Base-by-base conservation (phyloP, 176 grass and related monocot genomes). In the Aegilops speltoides region DNA sequence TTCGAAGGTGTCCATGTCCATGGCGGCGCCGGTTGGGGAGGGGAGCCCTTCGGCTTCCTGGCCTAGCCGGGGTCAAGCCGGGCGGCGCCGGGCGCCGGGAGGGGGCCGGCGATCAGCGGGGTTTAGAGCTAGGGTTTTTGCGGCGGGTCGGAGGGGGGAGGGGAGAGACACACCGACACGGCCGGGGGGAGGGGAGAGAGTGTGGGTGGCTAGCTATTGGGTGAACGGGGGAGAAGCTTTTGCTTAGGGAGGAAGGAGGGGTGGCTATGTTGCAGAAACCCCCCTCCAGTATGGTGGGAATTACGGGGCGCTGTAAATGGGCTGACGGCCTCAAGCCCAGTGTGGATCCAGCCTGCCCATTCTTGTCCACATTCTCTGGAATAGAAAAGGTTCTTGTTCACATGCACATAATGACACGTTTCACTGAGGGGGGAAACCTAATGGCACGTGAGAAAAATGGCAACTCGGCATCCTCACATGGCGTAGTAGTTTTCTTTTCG, bases 1-100 rank as follows among this genome's bases (percentile, higher is more conserved):
- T 84, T 76, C 89, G 78, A 86, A 94, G 45, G 89, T 34, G 63
- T 93, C 92, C 62, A 65, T 76, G 84, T 92, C 87, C 92, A 97
- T 97, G 65, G 62, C 87, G 73, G 72, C 74, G 50, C 5, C 28
- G 79, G 1, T 22, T 23, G 68, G 15, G 43, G 14, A 25, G 25
- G 26, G 48, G 48, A 28, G 23, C 6, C 8, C 3, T 7, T 16
- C 12, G 11, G 41, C 36, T 68, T 69, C 86, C 78, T 19, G 59
- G 73, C 3, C 40, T 48, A 22, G 43, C 17, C 14, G 80, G 45
- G 19, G 40, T 22, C 86, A 13, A 82, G 26, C 45, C 54, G 56
- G 22, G 66, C 23, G 2, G 19, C 7, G 32, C 41, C 41, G 40
- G 9, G 4, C 50, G 78, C 67, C 12, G 6, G 65, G 16, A 15